Evolutionary conservation across 139 green algal genomes (phyloP).

Genomic region (Limnomonas spitsbergensis): DNA sequence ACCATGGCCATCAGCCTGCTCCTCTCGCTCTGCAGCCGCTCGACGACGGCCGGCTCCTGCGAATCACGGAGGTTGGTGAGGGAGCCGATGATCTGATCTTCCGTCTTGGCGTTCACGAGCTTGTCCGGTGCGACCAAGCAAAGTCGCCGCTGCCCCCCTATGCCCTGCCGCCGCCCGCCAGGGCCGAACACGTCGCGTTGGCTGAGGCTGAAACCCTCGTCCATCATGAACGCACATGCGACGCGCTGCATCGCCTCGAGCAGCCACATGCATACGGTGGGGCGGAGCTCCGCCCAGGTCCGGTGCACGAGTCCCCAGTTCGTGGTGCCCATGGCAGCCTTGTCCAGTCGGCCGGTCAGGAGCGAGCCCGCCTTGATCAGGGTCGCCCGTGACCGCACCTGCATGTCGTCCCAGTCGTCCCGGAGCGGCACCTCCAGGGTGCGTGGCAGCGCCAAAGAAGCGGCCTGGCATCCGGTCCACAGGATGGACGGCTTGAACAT

Average conservation of each 20-base stretch:
- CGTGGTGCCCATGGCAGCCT: constrained; percentile 80
- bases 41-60: neutral
- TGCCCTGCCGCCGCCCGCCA: neutral
- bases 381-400: neutral
- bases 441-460: neutral
- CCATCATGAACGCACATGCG: constrained; percentile 92
- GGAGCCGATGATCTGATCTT: constrained; percentile 78
- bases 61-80: constrained; percentile 75
- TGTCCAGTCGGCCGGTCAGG: constrained; percentile 82
- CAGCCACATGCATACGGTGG: constrained; percentile 57
- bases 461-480: constrained; percentile 8
- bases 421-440: neutral
- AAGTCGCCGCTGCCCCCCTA: neutral
- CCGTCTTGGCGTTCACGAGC: constrained; percentile 64
- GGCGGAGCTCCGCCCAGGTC: constrained; percentile 86
- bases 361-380: constrained; percentile 44
- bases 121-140: constrained; percentile 74
- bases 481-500: neutral
- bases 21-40: constrained; percentile 50
- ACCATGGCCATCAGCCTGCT: constrained; percentile 97
- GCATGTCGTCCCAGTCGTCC: constrained; percentile 56
- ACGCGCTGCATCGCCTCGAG: constrained; percentile 69
- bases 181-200: constrained; percentile 47
- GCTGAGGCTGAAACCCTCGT: constrained; percentile 14
- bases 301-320: constrained; percentile 81